Percentiles rank a stretch among this genome's conserved stretches.
phyloP scores from a whole-genome alignment of 805 yeast species.

The Middelhovenomyces tepae region DNA sequence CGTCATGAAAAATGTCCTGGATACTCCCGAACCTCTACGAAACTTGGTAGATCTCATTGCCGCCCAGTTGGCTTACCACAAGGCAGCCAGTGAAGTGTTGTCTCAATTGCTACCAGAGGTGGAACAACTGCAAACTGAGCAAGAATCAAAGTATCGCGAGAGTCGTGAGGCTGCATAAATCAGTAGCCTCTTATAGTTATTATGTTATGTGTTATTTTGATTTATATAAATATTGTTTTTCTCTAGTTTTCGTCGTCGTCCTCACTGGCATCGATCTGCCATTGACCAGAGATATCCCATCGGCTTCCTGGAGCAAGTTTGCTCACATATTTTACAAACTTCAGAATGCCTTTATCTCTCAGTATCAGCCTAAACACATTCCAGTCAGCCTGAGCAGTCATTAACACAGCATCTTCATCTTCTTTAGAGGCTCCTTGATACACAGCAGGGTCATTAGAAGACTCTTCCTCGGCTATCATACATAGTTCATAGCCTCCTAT shows the following conservation, averaged over 20 bases:
- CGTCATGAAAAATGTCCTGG: constrained; percentile 72
- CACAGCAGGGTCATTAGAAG: constrained; percentile 71
- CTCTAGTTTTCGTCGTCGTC: constrained; percentile 36
- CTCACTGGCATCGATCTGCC: constrained; percentile 55
- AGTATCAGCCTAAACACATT: constrained; percentile 68
- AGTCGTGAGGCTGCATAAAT: constrained; percentile 17
- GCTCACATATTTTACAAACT: constrained; percentile 88
- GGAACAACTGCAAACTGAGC: constrained; percentile 51
- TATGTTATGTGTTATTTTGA: not conserved
- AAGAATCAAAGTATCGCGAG: constrained; percentile 31
- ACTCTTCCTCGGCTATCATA: constrained; percentile 48
- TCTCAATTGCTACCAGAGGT: constrained; percentile 55
- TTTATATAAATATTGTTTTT: too few relatives aligned
- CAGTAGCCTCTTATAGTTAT: too few relatives aligned
- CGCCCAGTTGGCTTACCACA: constrained; percentile 77
- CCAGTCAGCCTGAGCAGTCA: constrained; percentile 76
- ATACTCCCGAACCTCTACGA: constrained; percentile 57
- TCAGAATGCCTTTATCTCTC: constrained; percentile 78
- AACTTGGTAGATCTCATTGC: constrained; percentile 59
- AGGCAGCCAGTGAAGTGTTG: constrained; percentile 61
- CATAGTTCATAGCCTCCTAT: constrained; percentile 91
- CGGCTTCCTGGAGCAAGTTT: constrained; percentile 81
- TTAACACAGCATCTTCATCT: constrained; percentile 61
- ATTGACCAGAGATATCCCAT: constrained; percentile 80
- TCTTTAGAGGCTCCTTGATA: constrained; percentile 36